A percentile compares a stretch with the other conserved stretches of the same genome.
phyloP scores from a whole-genome alignment of 2,329 filamentous ascomycete species.

The Basipetospora sp. region DNA sequence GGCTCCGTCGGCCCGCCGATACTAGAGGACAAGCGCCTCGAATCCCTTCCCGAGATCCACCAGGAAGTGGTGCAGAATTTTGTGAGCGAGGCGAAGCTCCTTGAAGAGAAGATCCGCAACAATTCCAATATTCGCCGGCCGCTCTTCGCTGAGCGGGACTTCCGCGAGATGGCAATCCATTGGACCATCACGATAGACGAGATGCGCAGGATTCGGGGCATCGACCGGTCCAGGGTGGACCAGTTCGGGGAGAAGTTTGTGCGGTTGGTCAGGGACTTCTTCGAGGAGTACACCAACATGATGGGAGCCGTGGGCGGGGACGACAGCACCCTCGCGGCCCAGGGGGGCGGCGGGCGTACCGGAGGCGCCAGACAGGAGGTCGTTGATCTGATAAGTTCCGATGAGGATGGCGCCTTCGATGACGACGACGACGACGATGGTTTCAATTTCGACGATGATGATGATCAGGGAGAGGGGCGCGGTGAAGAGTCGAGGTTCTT shows the following conservation, averaged over 20 bases:
- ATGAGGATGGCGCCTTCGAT: slow-evolving; percentile 18
- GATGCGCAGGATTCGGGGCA: slow-evolving; percentile 49
- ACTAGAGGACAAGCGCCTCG: slow-evolving; percentile 37
- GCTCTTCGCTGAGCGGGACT: slow-evolving; percentile 53
- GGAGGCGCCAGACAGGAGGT: slow-evolving; percentile 23
- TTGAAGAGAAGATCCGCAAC: slow-evolving; percentile 48
- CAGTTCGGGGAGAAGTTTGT: slow-evolving; percentile 48
- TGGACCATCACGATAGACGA: slow-evolving; percentile 48
- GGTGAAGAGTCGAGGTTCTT: slow-evolving; percentile 36
- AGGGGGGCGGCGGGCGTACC: slow-evolving; percentile 4
- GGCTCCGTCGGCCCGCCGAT: slow-evolving; percentile 45
- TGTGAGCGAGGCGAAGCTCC: slow-evolving; percentile 42
- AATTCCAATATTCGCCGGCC: slow-evolving; percentile 39
- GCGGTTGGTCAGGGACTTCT: slow-evolving; percentile 36
- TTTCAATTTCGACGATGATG: slow-evolving; percentile 20
- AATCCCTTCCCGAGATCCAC: slow-evolving; percentile 43
- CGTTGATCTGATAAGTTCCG: slow-evolving; percentile 41
- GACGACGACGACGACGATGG: slow-evolving; percentile 21
- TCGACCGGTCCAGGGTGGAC: slow-evolving; percentile 47
- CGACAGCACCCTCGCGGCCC: slow-evolving; percentile 5
- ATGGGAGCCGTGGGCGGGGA: slow-evolving; percentile 21
- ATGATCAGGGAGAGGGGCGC: no score
- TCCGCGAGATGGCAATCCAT: slow-evolving; percentile 58
- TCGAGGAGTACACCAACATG: slow-evolving; percentile 34
- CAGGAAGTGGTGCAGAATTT: slow-evolving; percentile 50